phyloP scores from a whole-genome alignment of 1,284 basidiomycete species.

The Ganoderma meredithae region DNA sequence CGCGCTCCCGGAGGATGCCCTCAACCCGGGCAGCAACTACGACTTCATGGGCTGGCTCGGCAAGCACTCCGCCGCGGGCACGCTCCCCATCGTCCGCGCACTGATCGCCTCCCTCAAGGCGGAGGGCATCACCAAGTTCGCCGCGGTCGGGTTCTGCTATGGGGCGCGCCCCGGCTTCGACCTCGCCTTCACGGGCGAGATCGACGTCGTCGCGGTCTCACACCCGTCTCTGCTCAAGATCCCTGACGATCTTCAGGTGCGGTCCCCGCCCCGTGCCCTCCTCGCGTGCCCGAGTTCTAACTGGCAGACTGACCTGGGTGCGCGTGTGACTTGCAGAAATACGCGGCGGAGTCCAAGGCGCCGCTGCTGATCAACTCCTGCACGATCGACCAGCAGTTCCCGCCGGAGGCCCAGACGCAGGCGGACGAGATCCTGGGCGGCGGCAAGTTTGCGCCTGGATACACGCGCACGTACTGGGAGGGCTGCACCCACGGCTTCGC shows the following conservation, averaged over 20 bases:
- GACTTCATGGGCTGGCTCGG: conserved; percentile 58
- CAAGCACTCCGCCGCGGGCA: conserved; percentile 52
- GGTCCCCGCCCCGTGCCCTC: neutral
- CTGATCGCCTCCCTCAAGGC: conserved; percentile 65
- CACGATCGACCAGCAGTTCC: conserved; percentile 60
- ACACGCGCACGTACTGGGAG: conserved; percentile 52
- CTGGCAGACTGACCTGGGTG: neutral
- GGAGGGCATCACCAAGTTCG: conserved; percentile 63
- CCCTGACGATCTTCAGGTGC: conserved; percentile 64
- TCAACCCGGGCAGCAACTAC: conserved; percentile 40
- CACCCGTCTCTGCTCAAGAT: conserved; percentile 77
- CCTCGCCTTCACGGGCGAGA: conserved; percentile 65
- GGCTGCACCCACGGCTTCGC: conserved; percentile 65
- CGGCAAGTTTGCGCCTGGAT: conserved; percentile 55
- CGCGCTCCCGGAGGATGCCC: conserved; percentile 38
- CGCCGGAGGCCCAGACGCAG: conserved; percentile 51
- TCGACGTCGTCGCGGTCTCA: conserved; percentile 59
- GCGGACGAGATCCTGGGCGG: conserved; percentile 67
- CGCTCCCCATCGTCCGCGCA: conserved; percentile 59
- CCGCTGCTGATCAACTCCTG: conserved; percentile 73
- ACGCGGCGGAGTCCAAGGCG: conserved; percentile 51
- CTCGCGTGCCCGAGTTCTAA: neutral
- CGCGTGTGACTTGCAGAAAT: conserved; percentile 51
- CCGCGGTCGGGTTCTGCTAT: conserved; percentile 73
- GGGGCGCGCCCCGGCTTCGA: conserved; percentile 65